Evolutionary conservation across 116 monocot genomes (phyloP), one percentile per base, ranked within the genome.

Genomic region (Posidonia oceanica): DNA sequence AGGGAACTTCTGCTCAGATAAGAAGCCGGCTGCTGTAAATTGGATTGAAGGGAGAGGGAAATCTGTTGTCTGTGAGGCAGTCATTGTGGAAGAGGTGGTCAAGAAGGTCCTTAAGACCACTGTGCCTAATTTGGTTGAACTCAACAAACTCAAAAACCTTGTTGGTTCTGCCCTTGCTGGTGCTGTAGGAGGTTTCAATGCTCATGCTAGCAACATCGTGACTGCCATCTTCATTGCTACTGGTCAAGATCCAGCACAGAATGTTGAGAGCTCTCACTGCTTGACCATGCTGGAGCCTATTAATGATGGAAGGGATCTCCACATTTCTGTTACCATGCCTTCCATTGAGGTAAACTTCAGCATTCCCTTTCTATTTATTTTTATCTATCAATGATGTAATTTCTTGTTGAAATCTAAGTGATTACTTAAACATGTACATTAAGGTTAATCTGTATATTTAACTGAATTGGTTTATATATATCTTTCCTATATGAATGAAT

Each of bases 221-320:
- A 75, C 91, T 58, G 97, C 92, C 2, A 68, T 97, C 37, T 97
- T 87, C 80, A 97, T 97, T 72, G 97, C 97, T 61, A 97, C 97
- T 4, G 97, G 92, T 14, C 97, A 97, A 82, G 97, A 97, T 69
- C 97, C 97, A 41, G 97, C 97, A 17, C 91, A 97, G 80, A 97
- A 97, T 78, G 82, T 97, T 39, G 97, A 97, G 84, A 97, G 97
- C 67, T 97, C 97, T 14, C 89, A 97, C 69, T 92, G 97, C 80
- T 87, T 97, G 69, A 97, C 91, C 55, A 95, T 95, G 95, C 73
- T 95, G 84, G 95, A 91, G 75, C 84, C 89, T 51, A 75, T 81
- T 15, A 97, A 97, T 79, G 92, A 76, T 72, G 97, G 92, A 10
- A 82, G 77, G 69, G 97, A 97, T 79, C 89, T 97, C 42, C 89